phyloP scores from a whole-genome alignment of 2,329 filamentous ascomycete species.

The Knufia petricola region DNA sequence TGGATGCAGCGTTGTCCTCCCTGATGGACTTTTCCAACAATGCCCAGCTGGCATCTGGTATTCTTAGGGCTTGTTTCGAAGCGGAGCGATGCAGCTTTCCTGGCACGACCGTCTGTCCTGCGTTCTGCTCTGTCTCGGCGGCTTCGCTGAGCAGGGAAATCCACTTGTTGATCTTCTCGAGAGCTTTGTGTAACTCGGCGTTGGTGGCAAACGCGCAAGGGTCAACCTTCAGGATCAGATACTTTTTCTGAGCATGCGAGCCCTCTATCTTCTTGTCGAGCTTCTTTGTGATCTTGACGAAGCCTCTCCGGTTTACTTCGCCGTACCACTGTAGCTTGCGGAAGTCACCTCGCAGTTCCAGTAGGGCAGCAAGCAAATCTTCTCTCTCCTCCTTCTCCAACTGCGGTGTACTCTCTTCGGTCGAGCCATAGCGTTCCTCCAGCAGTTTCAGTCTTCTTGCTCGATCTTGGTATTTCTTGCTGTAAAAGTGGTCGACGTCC shows the following conservation, averaged over 20 bases:
- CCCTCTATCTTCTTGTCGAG: conserved; percentile 85
- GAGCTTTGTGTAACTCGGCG: conserved; percentile 45
- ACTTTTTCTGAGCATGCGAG: conserved; percentile 68
- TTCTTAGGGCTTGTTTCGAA: conserved; percentile 62
- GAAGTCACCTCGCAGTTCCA: conserved; percentile 78
- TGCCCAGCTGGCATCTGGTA: conserved; percentile 61
- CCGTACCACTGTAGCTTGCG: conserved; percentile 96
- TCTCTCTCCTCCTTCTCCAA: conserved; percentile 83
- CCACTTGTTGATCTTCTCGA: conserved; percentile 79
- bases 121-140: conserved; percentile 33
- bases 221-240: conserved; percentile 84
- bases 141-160: conserved; percentile 70
- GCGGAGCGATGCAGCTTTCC: conserved; percentile 67
- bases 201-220: conserved; percentile 79
- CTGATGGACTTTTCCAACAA: conserved; percentile 62
- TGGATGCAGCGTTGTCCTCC: conserved; percentile 50
- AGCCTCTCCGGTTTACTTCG: conserved; percentile 88
- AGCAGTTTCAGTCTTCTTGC: conserved; percentile 75
- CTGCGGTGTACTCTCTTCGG: conserved; percentile 57
- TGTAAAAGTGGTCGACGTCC: conserved; percentile 93
- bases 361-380: conserved; percentile 78
- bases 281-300: conserved; percentile 98
- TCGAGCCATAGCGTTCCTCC: conserved; percentile 75
- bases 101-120: conserved; percentile 35
- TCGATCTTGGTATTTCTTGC: conserved; percentile 82